Base-by-base conservation (phyloP, 306 rosid species). In the Cotoneaster glaucophyllus region DNA sequence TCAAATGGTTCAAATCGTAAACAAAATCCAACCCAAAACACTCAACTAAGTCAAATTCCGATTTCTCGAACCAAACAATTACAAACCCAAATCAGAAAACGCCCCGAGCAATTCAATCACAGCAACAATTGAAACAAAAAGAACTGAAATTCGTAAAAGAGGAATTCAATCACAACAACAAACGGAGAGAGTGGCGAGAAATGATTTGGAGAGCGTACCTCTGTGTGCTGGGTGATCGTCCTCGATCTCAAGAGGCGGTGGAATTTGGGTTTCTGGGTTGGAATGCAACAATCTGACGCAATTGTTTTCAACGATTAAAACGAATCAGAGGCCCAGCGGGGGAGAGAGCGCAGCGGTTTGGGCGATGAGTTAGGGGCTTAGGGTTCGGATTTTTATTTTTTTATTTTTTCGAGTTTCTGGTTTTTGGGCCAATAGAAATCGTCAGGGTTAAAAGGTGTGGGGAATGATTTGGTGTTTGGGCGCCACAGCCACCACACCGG, bases 261-360 rank as follows among this genome's bases (percentile, higher is more conserved):
- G 15, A 65, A 18, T 18, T 19, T 13, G 28, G 48, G 43, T 24
- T 59, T 59, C 3, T 13, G 56, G 59, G 64, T 74, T 62, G 70
- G 44, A 62, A 74, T 74, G 70, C 61, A 45, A 74, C 70, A 28
- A 74, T 34, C 45, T n/a, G 10, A 19, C 69, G 61, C 61, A 62
- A 62, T 62, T 74, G 70, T 2, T 44, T 17, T 58, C 4, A 41
- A 73, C 11, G 52, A 43, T 25, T 26, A 37, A 73, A 56, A 44
- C 28, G 58, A 61, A 73, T 43, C 58, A 61, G 69, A 65, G 48
- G 28, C 48, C 69, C 69, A 4, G 54, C 24, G 25, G 22, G 22
- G 56, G 57, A 43, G 61, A 61, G 77, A 13, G 77, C 77, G 29
- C 44, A 26, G 77, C 69, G 59, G 69, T 74, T 74, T 74, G 69